These are phyloP conservation scores for Naganishia friedmannii DNA, from an alignment of 768 basidiomycete species.

Conservation along the genomic window DNA sequence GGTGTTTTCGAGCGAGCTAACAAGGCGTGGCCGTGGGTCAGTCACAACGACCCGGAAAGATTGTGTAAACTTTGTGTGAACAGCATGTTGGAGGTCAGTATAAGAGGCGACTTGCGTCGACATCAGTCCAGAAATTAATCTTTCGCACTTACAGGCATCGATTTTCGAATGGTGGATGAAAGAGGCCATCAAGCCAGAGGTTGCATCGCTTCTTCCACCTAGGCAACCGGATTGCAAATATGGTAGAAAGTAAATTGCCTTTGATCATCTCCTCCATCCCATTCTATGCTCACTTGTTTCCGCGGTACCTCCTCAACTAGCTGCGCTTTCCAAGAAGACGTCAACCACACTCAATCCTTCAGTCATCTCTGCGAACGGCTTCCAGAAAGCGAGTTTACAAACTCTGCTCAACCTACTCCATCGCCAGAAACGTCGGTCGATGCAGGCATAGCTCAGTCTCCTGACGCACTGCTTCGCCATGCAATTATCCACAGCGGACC, in stretches of 20 bases:
- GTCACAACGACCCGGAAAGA: conserved; percentile 9
- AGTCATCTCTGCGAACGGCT: conserved; percentile 16
- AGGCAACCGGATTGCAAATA: conserved; percentile 26
- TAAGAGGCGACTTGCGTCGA: background rate
- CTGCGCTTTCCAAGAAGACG: conserved; percentile 18
- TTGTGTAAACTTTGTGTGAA: conserved; percentile 26
- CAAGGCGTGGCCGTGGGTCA: conserved; percentile 19
- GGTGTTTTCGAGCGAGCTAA: conserved; percentile 28
- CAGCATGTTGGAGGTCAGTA: conserved; percentile 27
- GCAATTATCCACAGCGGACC: conserved; percentile 8
- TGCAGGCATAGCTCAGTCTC: background rate
- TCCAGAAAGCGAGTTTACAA: conserved; percentile 1
- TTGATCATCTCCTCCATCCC: background rate
- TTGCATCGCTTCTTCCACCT: conserved; percentile 20
- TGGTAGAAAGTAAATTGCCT: conserved; percentile 25
- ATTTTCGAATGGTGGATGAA: conserved; percentile 34
- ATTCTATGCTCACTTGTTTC: background rate
- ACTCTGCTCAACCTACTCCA: conserved; percentile 10
- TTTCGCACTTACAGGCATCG: conserved; percentile 11
- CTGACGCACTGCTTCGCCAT: conserved; percentile 11
- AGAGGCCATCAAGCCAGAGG: conserved; percentile 13
- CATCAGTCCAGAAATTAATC: background rate
- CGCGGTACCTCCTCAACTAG: background rate
- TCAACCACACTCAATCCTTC: conserved; percentile 17
- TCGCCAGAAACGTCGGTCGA: background rate